Evolutionary conservation across 1,284 basidiomycete genomes (phyloP), one percentile per base, ranked within the genome.

Genomic region (Heterobasidion occidentale): DNA sequence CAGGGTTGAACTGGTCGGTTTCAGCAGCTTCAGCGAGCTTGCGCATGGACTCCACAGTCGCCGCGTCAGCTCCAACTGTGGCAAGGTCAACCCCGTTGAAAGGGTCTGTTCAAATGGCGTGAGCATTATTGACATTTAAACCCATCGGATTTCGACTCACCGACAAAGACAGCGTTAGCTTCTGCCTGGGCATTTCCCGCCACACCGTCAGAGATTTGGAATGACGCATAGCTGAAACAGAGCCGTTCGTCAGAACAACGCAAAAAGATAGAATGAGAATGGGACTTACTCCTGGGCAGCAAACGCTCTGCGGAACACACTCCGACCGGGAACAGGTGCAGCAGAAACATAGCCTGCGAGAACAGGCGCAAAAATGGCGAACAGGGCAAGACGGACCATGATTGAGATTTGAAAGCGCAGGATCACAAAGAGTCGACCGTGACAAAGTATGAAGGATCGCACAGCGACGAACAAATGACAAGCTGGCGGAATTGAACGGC

Each of bases 141-240:
- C 27, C 27, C 27, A 27, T 45, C 42, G 12, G 47, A 47, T 33
- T 57, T 54, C n/a, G 19, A 17, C 59, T 50, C 52, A 60, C 63
- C 61, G 45, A 74, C 70, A 62, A 77, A 76, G 49, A 76, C 70
- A 4, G 73, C 74, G 58, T 72, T 70, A 2, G 76, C 76, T 57
- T 75, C 59, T 0, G 73, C 72, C 54, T 69, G 55, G 0, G 76
- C 76, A 46, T 72, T 67, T 5, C 77, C 77, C 9, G 67, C 74
- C 9, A 68, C 66, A 36, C 42, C 75, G 60, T 74, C 71, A 3
- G 75, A 77, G 56, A 79, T 78, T 63, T 77, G 76, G 73, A 79
- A 76, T 42, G 68, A 65, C 20, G 69, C 65, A 58, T 76, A 76
- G 61, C 72, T 75, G 47, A n/a, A 27, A 19, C 17, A n/a, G 3